These are phyloP conservation scores for Nannochloris sp. DNA, from an alignment of 139 green algal genomes.

Conservation along the genomic window DNA sequence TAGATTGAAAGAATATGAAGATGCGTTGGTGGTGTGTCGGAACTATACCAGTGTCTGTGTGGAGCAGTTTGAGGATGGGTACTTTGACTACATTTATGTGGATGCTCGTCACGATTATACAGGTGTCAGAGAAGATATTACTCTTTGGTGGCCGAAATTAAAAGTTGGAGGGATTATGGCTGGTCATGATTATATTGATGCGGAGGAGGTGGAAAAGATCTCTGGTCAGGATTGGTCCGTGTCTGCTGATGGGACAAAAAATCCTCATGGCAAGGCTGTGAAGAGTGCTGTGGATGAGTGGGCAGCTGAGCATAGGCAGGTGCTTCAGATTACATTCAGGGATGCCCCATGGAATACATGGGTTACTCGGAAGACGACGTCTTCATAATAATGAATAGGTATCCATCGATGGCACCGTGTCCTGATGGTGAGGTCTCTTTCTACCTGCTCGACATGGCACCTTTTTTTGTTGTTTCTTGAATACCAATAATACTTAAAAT, in stretches of 20 bases:
- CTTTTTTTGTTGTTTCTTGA: too few species aligned
- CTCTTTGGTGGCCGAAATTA: slow-evolving; percentile 37
- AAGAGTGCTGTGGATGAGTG: slow-evolving; percentile 38
- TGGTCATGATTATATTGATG: slow-evolving; percentile 24
- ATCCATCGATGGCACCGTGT: too few species aligned
- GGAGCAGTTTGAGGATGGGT: slow-evolving; percentile 16
- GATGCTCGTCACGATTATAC: slow-evolving; percentile 41
- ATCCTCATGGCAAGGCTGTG: slow-evolving; percentile 22
- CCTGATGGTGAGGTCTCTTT: too few species aligned
- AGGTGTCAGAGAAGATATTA: slow-evolving; percentile 24
- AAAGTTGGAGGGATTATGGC: slow-evolving; percentile 24
- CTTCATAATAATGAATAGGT: too few species aligned
- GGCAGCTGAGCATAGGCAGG: slow-evolving; percentile 9
- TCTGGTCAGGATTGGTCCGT: slow-evolving; percentile 19
- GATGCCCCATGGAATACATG: background rate
- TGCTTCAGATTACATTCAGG: background rate
- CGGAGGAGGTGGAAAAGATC: background rate
- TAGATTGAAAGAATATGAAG: background rate
- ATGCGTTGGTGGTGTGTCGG: slow-evolving; percentile 16
- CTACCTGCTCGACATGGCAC: too few species aligned
- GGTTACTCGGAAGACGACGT: background rate
- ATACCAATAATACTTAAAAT: too few species aligned
- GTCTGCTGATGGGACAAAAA: slow-evolving; percentile 23
- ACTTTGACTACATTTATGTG: slow-evolving; percentile 42
- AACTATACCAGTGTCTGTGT: slow-evolving; percentile 20